Evolutionary conservation across 139 green algal species (phyloP), one percentile per base, ranked within the genome.

Genomic region (Penium margaritaceum): DNA sequence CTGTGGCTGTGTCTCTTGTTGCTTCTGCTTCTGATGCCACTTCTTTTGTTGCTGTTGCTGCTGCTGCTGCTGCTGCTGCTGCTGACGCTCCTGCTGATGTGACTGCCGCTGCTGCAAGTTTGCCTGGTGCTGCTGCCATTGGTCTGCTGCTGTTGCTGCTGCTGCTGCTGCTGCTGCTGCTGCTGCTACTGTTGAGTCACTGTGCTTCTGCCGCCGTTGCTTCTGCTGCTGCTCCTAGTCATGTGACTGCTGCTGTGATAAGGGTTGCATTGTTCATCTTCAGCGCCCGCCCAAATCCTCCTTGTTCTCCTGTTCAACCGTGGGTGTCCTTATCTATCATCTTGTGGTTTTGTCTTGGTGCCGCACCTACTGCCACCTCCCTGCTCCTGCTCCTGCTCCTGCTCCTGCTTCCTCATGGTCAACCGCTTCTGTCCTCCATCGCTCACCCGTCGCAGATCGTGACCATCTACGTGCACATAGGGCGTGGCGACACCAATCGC

Each of bases 401-500:
- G 19, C 34, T 2, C 58, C 3, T 43, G 19, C 3, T 21, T 67
- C 44, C 44, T 21, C 44, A 55, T 21, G 19, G 19, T 21, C 44
- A 17, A 6, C 5, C 44, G 4, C 44, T 6, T 2, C 3, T 21
- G 19, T 61, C 5, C 2, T n/a, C 41, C 2, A 17, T 3, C 27
- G 21, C 63, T 30, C 35, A 2, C 38, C 0, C 37, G 5, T 14
- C 29, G 36, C 73, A 80, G 67, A 85, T 86, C 36, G 70, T 81
- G 14, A 41, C 79, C 29, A 86, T 98, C 27, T 97, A 97, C 82
- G 61, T 96, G 17, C 77, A 95, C 77, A 73, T 98, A 35, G 82
- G 71, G 27, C 32, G 66, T 1, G 81, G 83, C 5, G 90, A 97
- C 72, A 34, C 30, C 12, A 64, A 82, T 0, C 83, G 84, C 15